Percentiles rank a stretch among this genome's conserved stretches.
Conservation (phyloP, 1,139 yeast genomes). For the Hanseniaspora gamundiae region DNA sequence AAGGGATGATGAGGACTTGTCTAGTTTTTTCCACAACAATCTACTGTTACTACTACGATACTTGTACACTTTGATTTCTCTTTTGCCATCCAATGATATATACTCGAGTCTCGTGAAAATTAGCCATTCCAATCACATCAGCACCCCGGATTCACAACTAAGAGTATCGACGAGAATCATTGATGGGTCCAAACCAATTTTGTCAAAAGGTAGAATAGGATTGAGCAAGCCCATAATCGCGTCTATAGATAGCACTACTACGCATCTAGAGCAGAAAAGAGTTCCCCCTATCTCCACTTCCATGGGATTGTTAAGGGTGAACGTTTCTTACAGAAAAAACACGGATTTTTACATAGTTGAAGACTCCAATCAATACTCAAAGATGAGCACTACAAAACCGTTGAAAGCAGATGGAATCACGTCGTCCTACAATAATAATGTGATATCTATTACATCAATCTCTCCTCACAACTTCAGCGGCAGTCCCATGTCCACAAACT, state of each 20-base stretch:
- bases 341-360: slow-evolving; percentile 56
- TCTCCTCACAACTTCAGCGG: background rate
- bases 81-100: slow-evolving; percentile 63
- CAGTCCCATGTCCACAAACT: background rate
- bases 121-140: slow-evolving; percentile 16
- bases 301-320: slow-evolving; percentile 57
- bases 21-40: slow-evolving; percentile 63
- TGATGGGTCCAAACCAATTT: slow-evolving; percentile 68
- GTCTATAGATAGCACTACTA: slow-evolving; percentile 27
- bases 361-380: slow-evolving; percentile 50
- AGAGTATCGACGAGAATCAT: slow-evolving; percentile 48
- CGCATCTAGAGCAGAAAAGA: slow-evolving; percentile 47
- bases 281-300: slow-evolving; percentile 65
- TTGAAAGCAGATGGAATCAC: slow-evolving; percentile 12
- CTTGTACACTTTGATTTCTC: slow-evolving; percentile 50
- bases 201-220: slow-evolving; percentile 77
- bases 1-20: slow-evolving; percentile 31
- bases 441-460: background rate
- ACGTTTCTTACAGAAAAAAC: slow-evolving; percentile 70
- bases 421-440: background rate
- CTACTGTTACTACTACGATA: slow-evolving; percentile 65
- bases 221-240: slow-evolving; percentile 52
- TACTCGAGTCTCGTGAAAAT: slow-evolving; percentile 30
- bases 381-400: slow-evolving; percentile 41
- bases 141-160: slow-evolving; percentile 14